These are phyloP conservation scores for Agroathelia rolfsii DNA, from an alignment of 1,284 basidiomycete species.

Conservation along the genomic window DNA sequence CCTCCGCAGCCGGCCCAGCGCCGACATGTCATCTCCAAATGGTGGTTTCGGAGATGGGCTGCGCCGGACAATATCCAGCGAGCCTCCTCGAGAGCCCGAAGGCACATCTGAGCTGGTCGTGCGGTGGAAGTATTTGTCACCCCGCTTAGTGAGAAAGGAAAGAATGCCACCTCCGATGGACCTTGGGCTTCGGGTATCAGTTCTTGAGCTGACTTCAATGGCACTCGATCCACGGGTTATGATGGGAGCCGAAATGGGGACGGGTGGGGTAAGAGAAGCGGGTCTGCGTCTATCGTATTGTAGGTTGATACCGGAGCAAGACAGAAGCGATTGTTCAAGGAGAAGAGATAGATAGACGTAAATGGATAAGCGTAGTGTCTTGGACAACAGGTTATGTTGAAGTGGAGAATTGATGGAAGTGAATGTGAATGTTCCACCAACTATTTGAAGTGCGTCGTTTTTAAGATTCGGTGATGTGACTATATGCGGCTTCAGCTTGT, in stretches of 20 bases:
- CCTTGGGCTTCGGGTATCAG: too few species aligned
- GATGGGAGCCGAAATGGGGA: too few species aligned
- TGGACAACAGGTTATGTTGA: constrained; percentile 34
- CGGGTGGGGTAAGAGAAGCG: too few species aligned
- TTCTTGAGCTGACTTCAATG: too few species aligned
- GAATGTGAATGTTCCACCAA: constrained; percentile 53
- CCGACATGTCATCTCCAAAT: too few species aligned
- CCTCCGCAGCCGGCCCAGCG: constrained; percentile 27
- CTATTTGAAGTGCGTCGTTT: constrained; percentile 24
- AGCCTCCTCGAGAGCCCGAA: constrained; percentile 25
- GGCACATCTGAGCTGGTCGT: too few species aligned
- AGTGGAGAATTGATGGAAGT: constrained; percentile 30
- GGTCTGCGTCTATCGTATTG: too few species aligned
- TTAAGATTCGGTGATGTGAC: constrained; percentile 9
- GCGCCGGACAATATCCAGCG: constrained; percentile 26
- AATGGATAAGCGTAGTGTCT: constrained; percentile 42
- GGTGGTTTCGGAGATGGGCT: constrained; percentile 7
- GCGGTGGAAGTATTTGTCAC: constrained; percentile 23
- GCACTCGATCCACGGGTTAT: too few species aligned
- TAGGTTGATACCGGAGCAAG: constrained; percentile 37
- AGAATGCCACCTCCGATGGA: constrained; percentile 24
- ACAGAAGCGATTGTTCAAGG: constrained; percentile 52
- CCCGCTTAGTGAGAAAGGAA: constrained; percentile 35
- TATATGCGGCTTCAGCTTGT: constrained; percentile 3
- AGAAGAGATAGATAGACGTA: constrained; percentile 49